Evolutionary conservation across 2,329 filamentous ascomycete genomes (phyloP).

Genomic region (Didymella lethalis): DNA sequence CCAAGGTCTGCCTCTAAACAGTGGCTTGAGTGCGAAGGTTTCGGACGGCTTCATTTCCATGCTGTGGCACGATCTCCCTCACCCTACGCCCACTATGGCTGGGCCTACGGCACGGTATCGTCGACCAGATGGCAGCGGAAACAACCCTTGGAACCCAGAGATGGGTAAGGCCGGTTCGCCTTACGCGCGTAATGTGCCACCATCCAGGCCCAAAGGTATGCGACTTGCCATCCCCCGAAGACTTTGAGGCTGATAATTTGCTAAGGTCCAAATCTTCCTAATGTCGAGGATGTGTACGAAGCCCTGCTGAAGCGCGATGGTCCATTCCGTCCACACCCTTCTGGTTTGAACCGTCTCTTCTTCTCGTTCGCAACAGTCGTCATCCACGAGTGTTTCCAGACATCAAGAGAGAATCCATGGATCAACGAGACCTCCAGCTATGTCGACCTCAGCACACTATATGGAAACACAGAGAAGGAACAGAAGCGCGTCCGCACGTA

Average conservation of each 20-base stretch:
- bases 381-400: constrained; percentile 69
- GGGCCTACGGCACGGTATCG: constrained; percentile 57
- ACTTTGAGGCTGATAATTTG: constrained; percentile 29
- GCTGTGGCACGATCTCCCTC: constrained; percentile 63
- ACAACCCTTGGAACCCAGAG: constrained; percentile 62
- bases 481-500: constrained; percentile 71
- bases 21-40: constrained; percentile 57
- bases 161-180: constrained; percentile 63
- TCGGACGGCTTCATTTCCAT: constrained; percentile 62
- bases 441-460: constrained; percentile 74
- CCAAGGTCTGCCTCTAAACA: constrained; percentile 59
- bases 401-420: constrained; percentile 67
- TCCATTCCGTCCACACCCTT: constrained; percentile 69
- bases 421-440: constrained; percentile 75
- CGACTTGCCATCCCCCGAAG: constrained; percentile 36
- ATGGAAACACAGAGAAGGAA: constrained; percentile 70
- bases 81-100: constrained; percentile 58
- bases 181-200: constrained; percentile 66
- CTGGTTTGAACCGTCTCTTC: constrained; percentile 73
- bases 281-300: constrained; percentile 71
- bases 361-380: constrained; percentile 76
- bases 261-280: constrained; percentile 57
- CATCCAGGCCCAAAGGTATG: constrained; percentile 58
- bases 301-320: constrained; percentile 68
- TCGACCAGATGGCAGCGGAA: constrained; percentile 49